Evolutionary conservation across 495 filamentous ascomycete genomes (phyloP), one percentile per base, ranked within the genome.

Genomic region (Barbatosphaeria neglecta): DNA sequence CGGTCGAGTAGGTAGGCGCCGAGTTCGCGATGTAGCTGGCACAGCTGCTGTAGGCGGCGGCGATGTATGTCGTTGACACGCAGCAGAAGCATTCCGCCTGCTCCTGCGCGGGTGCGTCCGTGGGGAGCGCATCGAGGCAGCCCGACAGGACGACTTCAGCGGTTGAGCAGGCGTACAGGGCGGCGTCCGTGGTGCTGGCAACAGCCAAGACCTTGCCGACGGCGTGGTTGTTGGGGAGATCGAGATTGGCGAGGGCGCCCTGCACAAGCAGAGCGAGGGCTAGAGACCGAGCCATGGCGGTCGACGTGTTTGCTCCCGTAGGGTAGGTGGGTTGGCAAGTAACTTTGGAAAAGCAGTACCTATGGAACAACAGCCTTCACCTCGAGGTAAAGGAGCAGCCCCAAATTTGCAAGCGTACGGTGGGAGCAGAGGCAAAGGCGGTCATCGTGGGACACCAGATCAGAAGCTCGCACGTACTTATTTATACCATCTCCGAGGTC

Each of bases 81-180:
- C 60, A 63, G 45, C 60, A 63, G 6, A 59, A 15, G 22, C 60
- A 63, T 6, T 10, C 8, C 4, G 38, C 27, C 27, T 35, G 16
- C 9, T 23, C 43, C 22, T 22, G 24, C 1, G 28, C 50, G 18
- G 31, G 28, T 13, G 54, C 48, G 8, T 41, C 47, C 0, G 43
- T 55, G 11, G 60, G 25, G 15, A 33, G 40, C 23, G 51, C 56
- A 6, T 49, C 45, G 1, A 17, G 13, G 19, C 44, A 47, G 19
- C 53, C 57, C 3, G 41, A 41, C 6, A n/a, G 25, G 16, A 61
- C 23, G 16, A 50, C 41, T 9, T 57, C 45, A 43, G 49, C 53
- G 16, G 47, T 37, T 6, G 31, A 33, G 39, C 58, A 63, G 19
- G 57, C 59, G 0, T 27, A 19, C 25, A 49, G 24, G 8, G 47